phyloP scores from a whole-genome alignment of 1,284 basidiomycete genomes.

The Tylopilus orsonianus region DNA sequence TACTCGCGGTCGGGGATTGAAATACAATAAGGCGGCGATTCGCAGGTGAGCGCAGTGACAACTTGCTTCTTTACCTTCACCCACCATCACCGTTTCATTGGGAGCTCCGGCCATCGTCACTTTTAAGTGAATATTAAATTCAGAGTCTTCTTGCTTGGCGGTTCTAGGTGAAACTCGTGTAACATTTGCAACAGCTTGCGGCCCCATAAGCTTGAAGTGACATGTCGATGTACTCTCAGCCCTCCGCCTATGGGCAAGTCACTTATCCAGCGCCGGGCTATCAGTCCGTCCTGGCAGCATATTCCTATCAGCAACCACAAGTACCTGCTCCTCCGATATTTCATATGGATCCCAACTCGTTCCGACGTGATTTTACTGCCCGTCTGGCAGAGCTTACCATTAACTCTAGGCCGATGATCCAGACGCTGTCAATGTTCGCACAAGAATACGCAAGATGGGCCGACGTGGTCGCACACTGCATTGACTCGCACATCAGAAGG shows the following conservation, averaged over 20 bases:
- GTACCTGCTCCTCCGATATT: slow-evolving; percentile 49
- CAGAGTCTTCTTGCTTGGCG: slow-evolving; percentile 36
- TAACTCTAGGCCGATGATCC: slow-evolving; percentile 96
- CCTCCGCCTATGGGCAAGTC: slow-evolving; percentile 41
- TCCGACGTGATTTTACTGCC: slow-evolving; percentile 77
- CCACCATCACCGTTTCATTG: slow-evolving; percentile 49
- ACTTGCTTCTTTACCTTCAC: slow-evolving; percentile 41
- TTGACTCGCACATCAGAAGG: slow-evolving; percentile 86
- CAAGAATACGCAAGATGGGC: slow-evolving; percentile 83
- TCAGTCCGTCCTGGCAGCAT: slow-evolving; percentile 45
- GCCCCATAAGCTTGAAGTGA: slow-evolving; percentile 36
- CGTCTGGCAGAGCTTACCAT: slow-evolving; percentile 86
- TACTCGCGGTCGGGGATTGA: slow-evolving; percentile 35
- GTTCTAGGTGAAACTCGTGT: slow-evolving; percentile 33
- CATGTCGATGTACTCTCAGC: slow-evolving; percentile 53
- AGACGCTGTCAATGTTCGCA: slow-evolving; percentile 91
- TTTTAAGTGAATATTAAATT: slow-evolving; percentile 40
- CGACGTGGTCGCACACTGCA: slow-evolving; percentile 81
- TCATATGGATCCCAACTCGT: slow-evolving; percentile 69
- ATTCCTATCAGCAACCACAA: slow-evolving; percentile 47
- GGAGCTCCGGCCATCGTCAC: slow-evolving; percentile 35
- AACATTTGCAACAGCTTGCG: slow-evolving; percentile 31
- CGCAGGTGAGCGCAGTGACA: slow-evolving; percentile 17
- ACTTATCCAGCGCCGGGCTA: slow-evolving; percentile 38
- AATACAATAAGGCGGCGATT: slow-evolving; percentile 29